phyloP scores from a whole-genome alignment of 208 protist species.

The Strigomonas galati region DNA sequence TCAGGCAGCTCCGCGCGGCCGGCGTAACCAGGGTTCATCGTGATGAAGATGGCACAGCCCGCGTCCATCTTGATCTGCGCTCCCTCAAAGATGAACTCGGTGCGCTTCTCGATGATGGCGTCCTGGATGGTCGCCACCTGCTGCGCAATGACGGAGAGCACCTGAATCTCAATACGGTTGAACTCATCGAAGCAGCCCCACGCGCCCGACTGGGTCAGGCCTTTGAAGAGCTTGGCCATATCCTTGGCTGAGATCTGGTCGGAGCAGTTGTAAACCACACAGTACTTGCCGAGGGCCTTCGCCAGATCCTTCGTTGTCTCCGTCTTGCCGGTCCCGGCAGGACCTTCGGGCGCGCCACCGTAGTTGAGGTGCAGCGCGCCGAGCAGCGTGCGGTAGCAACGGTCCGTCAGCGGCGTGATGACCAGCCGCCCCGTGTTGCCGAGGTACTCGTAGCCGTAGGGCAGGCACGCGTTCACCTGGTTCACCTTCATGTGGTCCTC shows the following conservation, averaged over 20 bases:
- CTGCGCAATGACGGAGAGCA: slow-evolving; percentile 98
- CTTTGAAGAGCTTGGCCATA: slow-evolving; percentile 97
- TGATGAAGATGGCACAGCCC: slow-evolving; percentile 96
- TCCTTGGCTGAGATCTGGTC: slow-evolving; percentile 95
- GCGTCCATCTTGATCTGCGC: slow-evolving; percentile 88
- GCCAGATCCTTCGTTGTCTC: slow-evolving; percentile 98
- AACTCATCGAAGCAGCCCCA: slow-evolving; percentile 99
- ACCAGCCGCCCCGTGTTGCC: slow-evolving; percentile 95
- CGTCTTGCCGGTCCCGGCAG: slow-evolving; percentile 98
- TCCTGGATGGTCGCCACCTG: slow-evolving; percentile 95
- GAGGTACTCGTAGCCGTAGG: slow-evolving; percentile 97
- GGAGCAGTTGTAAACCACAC: slow-evolving; percentile 99
- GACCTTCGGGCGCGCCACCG: slow-evolving; percentile 96
- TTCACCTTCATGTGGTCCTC: slow-evolving; percentile 80
- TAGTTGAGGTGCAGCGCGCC: slow-evolving; percentile 96
- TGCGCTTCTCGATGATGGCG: slow-evolving; percentile 81
- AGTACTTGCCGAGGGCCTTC: slow-evolving; percentile 95
- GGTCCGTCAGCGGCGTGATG: slow-evolving; percentile 96
- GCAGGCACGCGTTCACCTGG: slow-evolving; percentile 91
- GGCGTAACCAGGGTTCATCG: slow-evolving; percentile 98
- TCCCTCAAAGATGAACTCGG: slow-evolving; percentile 95
- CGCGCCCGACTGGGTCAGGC: slow-evolving; percentile 89
- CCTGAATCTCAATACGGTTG: slow-evolving; percentile 97
- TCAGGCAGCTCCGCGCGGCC: slow-evolving; percentile 97
- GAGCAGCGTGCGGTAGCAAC: slow-evolving; percentile 95